Evolutionary conservation across 2,329 filamentous ascomycete genomes (phyloP).

Genomic region (Sclerotinia trifoliorum): DNA sequence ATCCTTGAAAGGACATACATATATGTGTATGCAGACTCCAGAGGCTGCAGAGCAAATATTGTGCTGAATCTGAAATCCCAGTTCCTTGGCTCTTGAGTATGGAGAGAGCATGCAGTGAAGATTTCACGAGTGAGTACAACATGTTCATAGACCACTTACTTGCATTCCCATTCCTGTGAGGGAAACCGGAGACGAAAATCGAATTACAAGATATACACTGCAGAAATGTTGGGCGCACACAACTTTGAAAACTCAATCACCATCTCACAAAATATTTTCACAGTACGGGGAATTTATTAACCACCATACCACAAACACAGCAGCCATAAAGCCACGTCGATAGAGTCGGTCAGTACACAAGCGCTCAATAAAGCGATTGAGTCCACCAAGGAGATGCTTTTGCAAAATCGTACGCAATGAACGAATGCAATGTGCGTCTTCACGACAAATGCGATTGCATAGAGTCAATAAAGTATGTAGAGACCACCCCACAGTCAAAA

Average conservation of each 20-base stretch:
- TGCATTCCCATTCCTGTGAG: not conserved
- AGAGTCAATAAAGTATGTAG: constrained; percentile 40
- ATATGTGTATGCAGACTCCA: no score
- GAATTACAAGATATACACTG: not conserved
- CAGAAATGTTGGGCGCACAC: not conserved
- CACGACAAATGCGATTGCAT: not conserved
- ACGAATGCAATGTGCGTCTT: not conserved
- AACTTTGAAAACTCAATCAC: not conserved
- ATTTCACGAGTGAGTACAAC: not conserved
- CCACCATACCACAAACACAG: not conserved
- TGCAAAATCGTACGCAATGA: not conserved
- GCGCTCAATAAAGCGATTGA: not conserved
- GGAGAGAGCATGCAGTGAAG: not conserved
- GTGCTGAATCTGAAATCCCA: constrained; percentile 13
- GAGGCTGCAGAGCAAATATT: not conserved
- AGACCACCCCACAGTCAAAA: constrained; percentile 47
- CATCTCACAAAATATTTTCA: not conserved
- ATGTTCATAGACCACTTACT: not conserved
- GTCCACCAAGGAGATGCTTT: not conserved
- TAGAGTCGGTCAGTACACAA: not conserved
- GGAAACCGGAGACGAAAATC: not conserved
- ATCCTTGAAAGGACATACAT: not conserved
- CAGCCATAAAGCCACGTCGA: not conserved
- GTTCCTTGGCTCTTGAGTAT: constrained; percentile 6
- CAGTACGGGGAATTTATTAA: not conserved